These are phyloP conservation scores for Apiospora arundinis DNA, from an alignment of 2,329 filamentous ascomycete genomes.

Conservation along the genomic window DNA sequence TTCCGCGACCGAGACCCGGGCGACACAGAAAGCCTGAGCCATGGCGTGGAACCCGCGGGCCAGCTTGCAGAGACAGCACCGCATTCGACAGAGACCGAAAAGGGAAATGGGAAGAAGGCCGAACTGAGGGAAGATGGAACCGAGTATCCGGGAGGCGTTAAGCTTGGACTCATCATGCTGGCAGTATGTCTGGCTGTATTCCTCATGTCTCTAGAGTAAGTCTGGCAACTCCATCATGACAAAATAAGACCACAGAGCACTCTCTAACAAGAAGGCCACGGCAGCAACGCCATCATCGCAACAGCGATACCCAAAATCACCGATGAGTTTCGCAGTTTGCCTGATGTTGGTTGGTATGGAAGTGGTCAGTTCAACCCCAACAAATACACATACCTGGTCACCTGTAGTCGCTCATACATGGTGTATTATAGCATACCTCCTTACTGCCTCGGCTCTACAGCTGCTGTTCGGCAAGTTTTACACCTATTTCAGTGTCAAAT, in stretches of 20 bases:
- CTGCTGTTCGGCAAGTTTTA: conserved; percentile 47
- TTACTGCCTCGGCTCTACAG: conserved; percentile 46
- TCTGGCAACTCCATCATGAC: conserved; percentile 26
- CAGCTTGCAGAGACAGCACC: background rate
- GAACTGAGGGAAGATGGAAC: conserved; percentile 46
- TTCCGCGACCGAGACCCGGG: background rate
- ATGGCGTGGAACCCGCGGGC: background rate
- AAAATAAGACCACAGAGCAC: no score
- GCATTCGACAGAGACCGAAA: background rate
- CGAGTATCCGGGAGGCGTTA: conserved; percentile 45
- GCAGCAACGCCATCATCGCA: conserved; percentile 45
- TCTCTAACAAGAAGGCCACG: background rate
- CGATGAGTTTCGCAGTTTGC: conserved; percentile 46
- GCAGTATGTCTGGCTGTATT: conserved; percentile 53
- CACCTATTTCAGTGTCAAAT: conserved; percentile 47
- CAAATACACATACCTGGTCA: background rate
- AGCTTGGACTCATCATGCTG: conserved; percentile 47
- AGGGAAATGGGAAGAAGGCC: background rate
- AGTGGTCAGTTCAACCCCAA: conserved; percentile 35
- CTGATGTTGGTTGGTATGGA: conserved; percentile 56
- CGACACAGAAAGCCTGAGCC: background rate
- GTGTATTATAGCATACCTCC: conserved; percentile 41
- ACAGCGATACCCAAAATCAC: conserved; percentile 51
- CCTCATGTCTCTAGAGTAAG: conserved; percentile 49
- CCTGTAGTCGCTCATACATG: background rate